Conservation (phyloP, 441 rosid genomes). For the Gossypium davidsonii region DNA sequence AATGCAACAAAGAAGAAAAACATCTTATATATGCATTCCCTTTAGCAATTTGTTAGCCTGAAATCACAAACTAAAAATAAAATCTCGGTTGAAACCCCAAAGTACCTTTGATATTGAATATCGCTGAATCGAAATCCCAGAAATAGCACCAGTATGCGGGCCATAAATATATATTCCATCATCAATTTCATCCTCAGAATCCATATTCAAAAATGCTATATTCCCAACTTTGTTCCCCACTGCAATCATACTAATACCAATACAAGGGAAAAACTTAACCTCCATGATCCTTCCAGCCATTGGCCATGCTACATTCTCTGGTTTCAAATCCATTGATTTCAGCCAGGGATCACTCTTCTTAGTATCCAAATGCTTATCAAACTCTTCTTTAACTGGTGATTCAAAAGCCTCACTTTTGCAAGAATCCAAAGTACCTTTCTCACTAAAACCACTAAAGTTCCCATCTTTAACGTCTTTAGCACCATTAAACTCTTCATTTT, state of each 20-base stretch:
- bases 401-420: neutral
- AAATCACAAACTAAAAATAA: neutral
- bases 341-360: constrained; percentile 30
- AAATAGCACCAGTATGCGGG: constrained; percentile 52
- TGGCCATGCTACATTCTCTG: constrained; percentile 57
- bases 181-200: constrained; percentile 30
- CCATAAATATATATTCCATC: constrained; percentile 50
- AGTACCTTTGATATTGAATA: constrained; percentile 60
- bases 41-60: neutral
- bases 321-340: constrained; percentile 42
- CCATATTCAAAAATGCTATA: constrained; percentile 70
- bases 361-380: constrained; percentile 14
- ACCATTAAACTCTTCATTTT: constrained; percentile 13
- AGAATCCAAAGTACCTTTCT: neutral
- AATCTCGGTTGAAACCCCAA: neutral
- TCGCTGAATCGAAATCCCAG: constrained; percentile 54
- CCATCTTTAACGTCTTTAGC: constrained; percentile 7
- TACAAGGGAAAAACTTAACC: constrained; percentile 54
- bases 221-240: constrained; percentile 64
- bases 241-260: constrained; percentile 48
- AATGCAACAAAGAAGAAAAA: neutral
- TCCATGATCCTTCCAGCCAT: constrained; percentile 50
- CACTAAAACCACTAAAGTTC: neutral
- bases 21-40: neutral
- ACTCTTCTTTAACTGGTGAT: constrained; percentile 7